phyloP scores from a whole-genome alignment of 306 rosid genomes.

The Sphenostylis stenocarpa region DNA sequence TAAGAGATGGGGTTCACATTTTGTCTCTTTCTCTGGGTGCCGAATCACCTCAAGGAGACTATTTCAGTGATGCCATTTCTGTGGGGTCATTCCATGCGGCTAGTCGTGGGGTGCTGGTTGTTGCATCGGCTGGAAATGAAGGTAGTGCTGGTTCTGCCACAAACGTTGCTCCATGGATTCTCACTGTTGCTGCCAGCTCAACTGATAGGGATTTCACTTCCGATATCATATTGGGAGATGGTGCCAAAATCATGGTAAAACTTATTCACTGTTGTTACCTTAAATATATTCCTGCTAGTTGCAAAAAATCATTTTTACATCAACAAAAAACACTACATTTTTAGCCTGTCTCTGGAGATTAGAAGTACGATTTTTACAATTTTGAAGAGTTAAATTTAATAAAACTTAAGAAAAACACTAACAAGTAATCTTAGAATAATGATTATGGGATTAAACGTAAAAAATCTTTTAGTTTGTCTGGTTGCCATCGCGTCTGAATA shows the following conservation, averaged over 20 bases:
- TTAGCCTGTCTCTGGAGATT: neutral
- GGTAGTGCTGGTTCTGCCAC: slow-evolving; percentile 68
- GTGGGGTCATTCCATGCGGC: slow-evolving; percentile 84
- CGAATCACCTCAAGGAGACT: slow-evolving; percentile 81
- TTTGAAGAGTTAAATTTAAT: neutral
- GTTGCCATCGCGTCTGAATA: neutral
- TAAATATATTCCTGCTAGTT: neutral
- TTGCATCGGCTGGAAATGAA: slow-evolving; percentile 79
- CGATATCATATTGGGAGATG: slow-evolving; percentile 57
- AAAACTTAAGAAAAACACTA: neutral
- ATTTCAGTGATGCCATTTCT: slow-evolving; percentile 82
- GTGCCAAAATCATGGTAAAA: slow-evolving; percentile 57
- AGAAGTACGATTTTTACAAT: neutral
- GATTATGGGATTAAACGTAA: neutral
- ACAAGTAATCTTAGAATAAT: neutral
- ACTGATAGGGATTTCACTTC: slow-evolving; percentile 87
- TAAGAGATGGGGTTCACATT: slow-evolving; percentile 79
- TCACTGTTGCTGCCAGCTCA: slow-evolving; percentile 88
- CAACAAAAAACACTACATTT: neutral
- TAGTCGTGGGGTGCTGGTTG: slow-evolving; percentile 68
- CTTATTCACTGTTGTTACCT: neutral
- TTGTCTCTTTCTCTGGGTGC: slow-evolving; percentile 75
- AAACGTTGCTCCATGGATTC: slow-evolving; percentile 80
- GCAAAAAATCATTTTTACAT: neutral
- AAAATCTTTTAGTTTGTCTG: neutral